A percentile compares a stretch with the other conserved stretches of the same genome.
Evolutionary conservation across 2,329 filamentous ascomycete species (phyloP).

Genomic region (Lachnellula willkommii): DNA sequence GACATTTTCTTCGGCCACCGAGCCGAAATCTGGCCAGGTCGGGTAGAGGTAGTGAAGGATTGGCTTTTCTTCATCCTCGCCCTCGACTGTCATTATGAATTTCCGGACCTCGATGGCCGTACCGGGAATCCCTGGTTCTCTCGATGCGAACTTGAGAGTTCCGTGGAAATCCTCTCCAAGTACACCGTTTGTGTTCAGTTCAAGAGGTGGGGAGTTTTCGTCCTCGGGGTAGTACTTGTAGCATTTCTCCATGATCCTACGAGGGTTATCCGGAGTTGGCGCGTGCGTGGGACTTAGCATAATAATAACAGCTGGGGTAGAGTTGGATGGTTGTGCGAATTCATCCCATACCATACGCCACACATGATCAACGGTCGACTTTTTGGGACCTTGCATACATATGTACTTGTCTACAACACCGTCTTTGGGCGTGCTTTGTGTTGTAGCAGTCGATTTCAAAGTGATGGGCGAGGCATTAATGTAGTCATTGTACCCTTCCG

Average conservation of each 20-base stretch:
- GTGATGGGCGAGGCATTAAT: constrained; percentile 71
- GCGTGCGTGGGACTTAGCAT: constrained; percentile 88
- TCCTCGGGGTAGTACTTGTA: constrained; percentile 75
- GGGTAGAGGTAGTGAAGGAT: constrained; percentile 84
- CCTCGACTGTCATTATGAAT: constrained; percentile 49
- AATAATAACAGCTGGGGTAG: constrained; percentile 73
- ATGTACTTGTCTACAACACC: constrained; percentile 59
- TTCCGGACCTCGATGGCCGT: constrained; percentile 69
- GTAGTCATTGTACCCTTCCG: constrained; percentile 67
- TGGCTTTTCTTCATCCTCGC: constrained; percentile 49
- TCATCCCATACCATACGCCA: constrained; percentile 96
- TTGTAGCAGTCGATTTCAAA: constrained; percentile 34
- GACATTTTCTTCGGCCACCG: constrained; percentile 65
- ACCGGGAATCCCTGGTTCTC: constrained; percentile 45
- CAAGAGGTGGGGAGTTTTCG: constrained; percentile 45
- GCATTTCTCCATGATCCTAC: constrained; percentile 70
- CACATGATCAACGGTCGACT: constrained; percentile 69
- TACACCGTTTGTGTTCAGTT: constrained; percentile 58
- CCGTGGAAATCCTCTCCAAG: constrained; percentile 65
- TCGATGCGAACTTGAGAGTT: constrained; percentile 56
- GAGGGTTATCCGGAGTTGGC: constrained; percentile 22
- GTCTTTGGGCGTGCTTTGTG: constrained; percentile 23
- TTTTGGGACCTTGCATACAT: constrained; percentile 87
- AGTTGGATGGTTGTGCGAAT: constrained; percentile 36
- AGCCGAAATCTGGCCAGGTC: constrained; percentile 85